Conservation (phyloP, 805 yeast genomes). For the Ogataea ramenticola region DNA sequence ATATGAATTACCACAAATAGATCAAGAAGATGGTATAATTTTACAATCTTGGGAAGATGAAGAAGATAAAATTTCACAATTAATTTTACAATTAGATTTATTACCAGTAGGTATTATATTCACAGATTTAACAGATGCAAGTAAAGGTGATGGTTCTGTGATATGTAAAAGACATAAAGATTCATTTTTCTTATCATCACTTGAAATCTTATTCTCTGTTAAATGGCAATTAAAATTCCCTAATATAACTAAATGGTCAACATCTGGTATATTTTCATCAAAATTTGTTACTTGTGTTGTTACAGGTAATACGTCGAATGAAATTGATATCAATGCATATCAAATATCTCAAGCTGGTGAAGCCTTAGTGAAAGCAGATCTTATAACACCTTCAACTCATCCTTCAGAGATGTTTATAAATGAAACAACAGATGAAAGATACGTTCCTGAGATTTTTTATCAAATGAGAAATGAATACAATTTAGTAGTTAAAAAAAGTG, state of each 20-base stretch:
- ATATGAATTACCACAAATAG: conserved; percentile 86
- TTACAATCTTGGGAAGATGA: conserved; percentile 50
- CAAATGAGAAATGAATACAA: conserved; percentile 83
- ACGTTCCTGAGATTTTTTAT: conserved; percentile 92
- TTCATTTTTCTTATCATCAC: conserved; percentile 82
- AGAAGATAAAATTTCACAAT: conserved; percentile 36
- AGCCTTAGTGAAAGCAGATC: conserved; percentile 78
- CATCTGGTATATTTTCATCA: conserved; percentile 65
- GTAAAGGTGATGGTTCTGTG: conserved; percentile 81
- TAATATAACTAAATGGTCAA: conserved; percentile 56
- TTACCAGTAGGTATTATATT: conserved; percentile 75
- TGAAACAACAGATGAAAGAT: conserved; percentile 62
- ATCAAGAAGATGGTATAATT: conserved; percentile 79
- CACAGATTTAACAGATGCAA: conserved; percentile 86
- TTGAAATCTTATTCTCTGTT: conserved; percentile 82
- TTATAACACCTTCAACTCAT: conserved; percentile 81
- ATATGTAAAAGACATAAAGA: conserved; percentile 89
- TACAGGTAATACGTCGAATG: conserved; percentile 82
- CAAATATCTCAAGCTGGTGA: conserved; percentile 88
- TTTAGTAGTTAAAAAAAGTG: conserved; percentile 77
- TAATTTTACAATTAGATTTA: conserved; percentile 57
- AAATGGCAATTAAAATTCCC: conserved; percentile 62
- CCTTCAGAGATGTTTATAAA: conserved; percentile 82
- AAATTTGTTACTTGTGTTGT: conserved; percentile 91
- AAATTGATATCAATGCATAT: conserved; percentile 84